These are phyloP conservation scores for Candida insectalens DNA, from an alignment of 805 yeast species.

Conservation along the genomic window DNA sequence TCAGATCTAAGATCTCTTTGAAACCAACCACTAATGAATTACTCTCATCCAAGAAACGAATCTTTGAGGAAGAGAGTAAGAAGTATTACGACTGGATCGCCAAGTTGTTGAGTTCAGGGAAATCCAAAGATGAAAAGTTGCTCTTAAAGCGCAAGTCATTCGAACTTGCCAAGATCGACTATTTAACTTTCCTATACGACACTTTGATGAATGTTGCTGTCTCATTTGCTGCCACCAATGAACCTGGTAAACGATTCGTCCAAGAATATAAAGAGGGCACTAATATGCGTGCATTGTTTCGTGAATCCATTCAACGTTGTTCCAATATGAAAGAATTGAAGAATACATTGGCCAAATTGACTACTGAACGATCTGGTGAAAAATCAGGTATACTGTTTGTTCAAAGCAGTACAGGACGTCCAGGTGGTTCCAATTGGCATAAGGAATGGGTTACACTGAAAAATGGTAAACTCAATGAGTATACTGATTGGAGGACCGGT, in stretches of 20 bases:
- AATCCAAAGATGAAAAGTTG: slow-evolving; percentile 24
- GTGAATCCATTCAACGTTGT: slow-evolving; percentile 12
- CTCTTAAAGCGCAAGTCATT: slow-evolving; percentile 21
- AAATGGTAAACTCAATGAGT: slow-evolving; percentile 61
- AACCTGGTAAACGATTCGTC: slow-evolving; percentile 8
- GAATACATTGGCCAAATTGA: slow-evolving; percentile 32
- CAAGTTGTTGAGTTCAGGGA: slow-evolving; percentile 24
- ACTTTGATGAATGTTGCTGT: slow-evolving; percentile 11
- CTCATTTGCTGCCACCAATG: slow-evolving; percentile 6
- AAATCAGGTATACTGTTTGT: slow-evolving; percentile 44
- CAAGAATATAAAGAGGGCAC: slow-evolving; percentile 7
- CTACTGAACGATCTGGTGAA: slow-evolving; percentile 1
- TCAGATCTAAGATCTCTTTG: slow-evolving; percentile 7
- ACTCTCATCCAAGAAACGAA: slow-evolving; percentile 12
- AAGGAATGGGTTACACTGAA: slow-evolving; percentile 76
- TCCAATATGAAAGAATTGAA: slow-evolving; percentile 22
- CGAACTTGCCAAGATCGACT: slow-evolving; percentile 22
- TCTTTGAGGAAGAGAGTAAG: slow-evolving; percentile 28
- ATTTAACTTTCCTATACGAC: slow-evolving; percentile 21
- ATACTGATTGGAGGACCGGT: slow-evolving; percentile 73
- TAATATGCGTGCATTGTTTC: slow-evolving; percentile 10
- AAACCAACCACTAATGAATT: slow-evolving; percentile 2
- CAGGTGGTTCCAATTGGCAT: slow-evolving; percentile 76
- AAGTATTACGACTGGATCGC: slow-evolving; percentile 27
- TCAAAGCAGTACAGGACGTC: too few species aligned